A percentile compares a stretch with the other conserved stretches of the same genome.
phyloP scores from a whole-genome alignment of 164 flowering plant species.

The Cinnamomum chago region DNA sequence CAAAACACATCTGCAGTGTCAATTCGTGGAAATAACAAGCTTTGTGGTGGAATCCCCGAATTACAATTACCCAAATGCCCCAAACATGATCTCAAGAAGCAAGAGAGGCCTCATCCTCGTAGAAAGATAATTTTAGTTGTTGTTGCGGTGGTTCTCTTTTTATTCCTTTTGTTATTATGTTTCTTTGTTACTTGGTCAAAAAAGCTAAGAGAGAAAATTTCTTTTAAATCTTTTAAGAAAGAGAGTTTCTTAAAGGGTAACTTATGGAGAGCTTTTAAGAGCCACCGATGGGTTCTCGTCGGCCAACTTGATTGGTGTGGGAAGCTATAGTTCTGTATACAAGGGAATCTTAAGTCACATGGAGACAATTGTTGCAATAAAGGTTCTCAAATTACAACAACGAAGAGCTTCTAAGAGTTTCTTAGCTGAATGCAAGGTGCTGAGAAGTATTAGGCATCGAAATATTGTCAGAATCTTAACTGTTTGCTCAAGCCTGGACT shows the following conservation, averaged over 20 bases:
- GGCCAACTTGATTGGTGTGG: not conserved
- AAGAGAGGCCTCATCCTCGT: not conserved
- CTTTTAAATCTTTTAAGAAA: not conserved
- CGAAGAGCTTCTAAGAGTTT: not conserved
- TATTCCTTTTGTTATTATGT: not conserved
- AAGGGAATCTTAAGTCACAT: not conserved
- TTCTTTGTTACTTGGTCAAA: not conserved
- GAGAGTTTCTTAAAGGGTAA: not conserved
- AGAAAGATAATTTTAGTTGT: not conserved
- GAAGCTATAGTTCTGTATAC: not conserved
- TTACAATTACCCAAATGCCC: conserved; percentile 27
- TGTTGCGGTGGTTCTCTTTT: not conserved
- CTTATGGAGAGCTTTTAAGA: not conserved
- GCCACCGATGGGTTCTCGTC: not conserved
- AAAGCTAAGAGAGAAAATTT: not conserved
- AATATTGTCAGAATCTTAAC: not conserved
- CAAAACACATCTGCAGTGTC: conserved; percentile 21
- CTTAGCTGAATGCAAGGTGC: not conserved
- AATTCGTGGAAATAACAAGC: conserved; percentile 21
- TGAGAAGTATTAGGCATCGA: not conserved
- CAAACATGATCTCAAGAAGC: not conserved
- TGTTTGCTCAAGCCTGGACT: not conserved
- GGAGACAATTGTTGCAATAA: not conserved
- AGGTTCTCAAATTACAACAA: not conserved
- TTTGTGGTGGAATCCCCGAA: conserved; percentile 33